A percentile compares a stretch with the other conserved stretches of the same genome.
Evolutionary conservation across 2,329 filamentous ascomycete genomes (phyloP).

Genomic region (Chaetomium globosum): DNA sequence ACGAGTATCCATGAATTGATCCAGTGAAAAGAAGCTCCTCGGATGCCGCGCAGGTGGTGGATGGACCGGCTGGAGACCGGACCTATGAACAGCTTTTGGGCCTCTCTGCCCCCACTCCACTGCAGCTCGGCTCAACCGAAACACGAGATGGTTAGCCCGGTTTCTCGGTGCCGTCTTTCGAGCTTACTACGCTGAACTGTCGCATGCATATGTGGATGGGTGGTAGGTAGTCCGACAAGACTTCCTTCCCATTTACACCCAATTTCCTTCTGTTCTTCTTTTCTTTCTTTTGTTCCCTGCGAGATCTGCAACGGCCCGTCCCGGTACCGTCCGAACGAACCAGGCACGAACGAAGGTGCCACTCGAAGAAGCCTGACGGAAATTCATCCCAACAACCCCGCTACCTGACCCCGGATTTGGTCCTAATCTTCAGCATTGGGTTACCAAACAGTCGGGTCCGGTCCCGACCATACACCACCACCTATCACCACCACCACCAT

Average conservation of each 20-base stretch:
- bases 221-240: conserved; percentile 28
- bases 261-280: conserved; percentile 1
- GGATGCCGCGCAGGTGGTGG: background rate
- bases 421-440: background rate
- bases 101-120: conserved; percentile 12
- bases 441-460: conserved; percentile 11
- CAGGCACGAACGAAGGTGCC: background rate
- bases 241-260: background rate
- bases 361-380: background rate
- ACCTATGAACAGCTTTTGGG: background rate
- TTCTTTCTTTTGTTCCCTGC: conserved; percentile 3
- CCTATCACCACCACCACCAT: background rate
- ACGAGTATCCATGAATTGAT: background rate
- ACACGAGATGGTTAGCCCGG: conserved; percentile 10
- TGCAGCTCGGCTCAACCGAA: conserved; percentile 20
- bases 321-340: background rate
- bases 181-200: conserved; percentile 15
- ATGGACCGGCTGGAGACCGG: background rate
- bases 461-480: background rate
- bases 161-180: conserved; percentile 15
- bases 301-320: conserved; percentile 1
- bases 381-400: background rate
- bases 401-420: background rate
- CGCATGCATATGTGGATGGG: conserved; percentile 31
- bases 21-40: background rate